phyloP scores from a whole-genome alignment of 805 yeast genomes.

The Crinitomyces ghanaensis region DNA sequence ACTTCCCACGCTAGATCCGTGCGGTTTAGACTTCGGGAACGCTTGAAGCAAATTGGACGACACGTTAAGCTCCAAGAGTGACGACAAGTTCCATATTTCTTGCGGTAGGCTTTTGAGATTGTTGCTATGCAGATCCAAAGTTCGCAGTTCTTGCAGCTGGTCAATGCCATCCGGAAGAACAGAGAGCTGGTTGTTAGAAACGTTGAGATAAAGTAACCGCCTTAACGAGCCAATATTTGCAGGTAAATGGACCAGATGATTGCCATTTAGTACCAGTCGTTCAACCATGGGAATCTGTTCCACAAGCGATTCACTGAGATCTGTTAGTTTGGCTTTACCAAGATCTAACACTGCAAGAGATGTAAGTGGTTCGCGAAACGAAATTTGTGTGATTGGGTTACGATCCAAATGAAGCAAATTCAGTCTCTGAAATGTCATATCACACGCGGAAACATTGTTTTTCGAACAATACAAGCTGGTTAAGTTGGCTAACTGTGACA shows the following conservation, averaged over 20 bases:
- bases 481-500: slow-evolving; percentile 46
- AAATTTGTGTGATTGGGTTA: slow-evolving; percentile 71
- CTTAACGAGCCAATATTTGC: slow-evolving; percentile 48
- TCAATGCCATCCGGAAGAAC: slow-evolving; percentile 58
- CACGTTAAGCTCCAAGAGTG: slow-evolving; percentile 49
- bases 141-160: slow-evolving; percentile 43
- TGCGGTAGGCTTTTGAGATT: slow-evolving; percentile 60
- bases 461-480: slow-evolving; percentile 67
- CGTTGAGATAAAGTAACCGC: slow-evolving; percentile 54
- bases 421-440: slow-evolving; percentile 49
- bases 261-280: slow-evolving; percentile 64
- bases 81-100: slow-evolving; percentile 52
- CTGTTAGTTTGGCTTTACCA: slow-evolving; percentile 70
- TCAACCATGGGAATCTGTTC: slow-evolving; percentile 54
- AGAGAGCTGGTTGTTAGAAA: slow-evolving; percentile 64
- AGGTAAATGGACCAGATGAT: slow-evolving; percentile 71
- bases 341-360: slow-evolving; percentile 63
- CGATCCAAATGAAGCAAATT: slow-evolving; percentile 63
- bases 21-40: slow-evolving; percentile 36
- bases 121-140: slow-evolving; percentile 74
- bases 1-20: slow-evolving; percentile 16
- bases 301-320: slow-evolving; percentile 56
- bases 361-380: slow-evolving; percentile 40
- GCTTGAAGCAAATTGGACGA: slow-evolving; percentile 59
- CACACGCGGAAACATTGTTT: slow-evolving; percentile 61